phyloP scores from a whole-genome alignment of 2,329 filamentous ascomycete genomes.

The Stagonosporopsis chrysanthemi region DNA sequence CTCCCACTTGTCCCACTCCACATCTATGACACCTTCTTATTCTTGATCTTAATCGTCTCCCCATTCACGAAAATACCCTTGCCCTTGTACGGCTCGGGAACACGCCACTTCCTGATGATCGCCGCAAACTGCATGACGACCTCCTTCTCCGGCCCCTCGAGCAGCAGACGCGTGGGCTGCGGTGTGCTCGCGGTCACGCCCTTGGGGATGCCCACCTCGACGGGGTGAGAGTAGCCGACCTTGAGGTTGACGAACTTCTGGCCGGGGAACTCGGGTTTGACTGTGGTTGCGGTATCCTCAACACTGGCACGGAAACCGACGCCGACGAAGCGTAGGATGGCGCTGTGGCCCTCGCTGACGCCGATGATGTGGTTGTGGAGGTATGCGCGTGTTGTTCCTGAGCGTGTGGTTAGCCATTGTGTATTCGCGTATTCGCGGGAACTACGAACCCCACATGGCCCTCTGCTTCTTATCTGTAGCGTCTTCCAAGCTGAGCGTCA shows the following conservation, averaged over 20 bases:
- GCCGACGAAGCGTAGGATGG: slow-evolving; percentile 89
- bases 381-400: slow-evolving; percentile 85
- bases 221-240: slow-evolving; percentile 94
- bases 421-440: slow-evolving; percentile 11
- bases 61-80: slow-evolving; percentile 99
- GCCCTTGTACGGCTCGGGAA: slow-evolving; percentile 97
- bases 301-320: slow-evolving; percentile 93
- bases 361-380: slow-evolving; percentile 90
- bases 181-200: slow-evolving; percentile 88
- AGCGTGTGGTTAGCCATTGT: slow-evolving; percentile 7
- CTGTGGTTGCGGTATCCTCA: slow-evolving; percentile 76
- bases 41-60: slow-evolving; percentile 97
- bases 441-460: slow-evolving; percentile 87
- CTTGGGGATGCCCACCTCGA: slow-evolving; percentile 83
- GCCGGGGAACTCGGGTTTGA: slow-evolving; percentile 72
- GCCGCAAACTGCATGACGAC: slow-evolving; percentile 91
- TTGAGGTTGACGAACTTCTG: slow-evolving; percentile 93
- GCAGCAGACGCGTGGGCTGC: slow-evolving; percentile 86
- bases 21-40: slow-evolving; percentile 70
- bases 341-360: slow-evolving; percentile 94
- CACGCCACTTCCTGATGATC: slow-evolving; percentile 84
- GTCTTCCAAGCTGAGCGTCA: slow-evolving; percentile 74
- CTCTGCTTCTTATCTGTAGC: slow-evolving; percentile 74
- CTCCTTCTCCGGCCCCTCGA: slow-evolving; percentile 88
- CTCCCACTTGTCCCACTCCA: neutral